phyloP scores from a whole-genome alignment of 805 yeast genomes.

The Yarrowia divulgata region DNA sequence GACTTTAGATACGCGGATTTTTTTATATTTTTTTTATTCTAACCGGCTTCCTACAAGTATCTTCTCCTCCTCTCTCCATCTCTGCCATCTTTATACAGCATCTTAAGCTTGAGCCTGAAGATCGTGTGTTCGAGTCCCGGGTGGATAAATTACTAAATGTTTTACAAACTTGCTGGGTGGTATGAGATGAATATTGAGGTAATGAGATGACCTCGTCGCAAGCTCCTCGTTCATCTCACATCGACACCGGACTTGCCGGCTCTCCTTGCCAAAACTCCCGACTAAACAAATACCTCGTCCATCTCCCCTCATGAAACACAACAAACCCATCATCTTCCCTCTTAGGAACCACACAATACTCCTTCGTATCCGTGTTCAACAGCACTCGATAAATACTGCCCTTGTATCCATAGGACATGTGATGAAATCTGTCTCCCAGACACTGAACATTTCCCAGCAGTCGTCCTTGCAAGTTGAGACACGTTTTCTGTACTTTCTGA shows the following conservation, averaged over 20 bases:
- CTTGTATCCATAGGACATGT: conserved; percentile 27
- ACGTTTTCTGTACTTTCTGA: conserved; percentile 1
- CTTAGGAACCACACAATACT: conserved; percentile 13
- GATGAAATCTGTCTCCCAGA: conserved; percentile 22
- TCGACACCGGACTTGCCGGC: not conserved
- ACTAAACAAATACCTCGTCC: conserved; percentile 7
- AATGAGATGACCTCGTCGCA: not conserved
- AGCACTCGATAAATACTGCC: conserved; percentile 10
- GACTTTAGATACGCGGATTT: too few relatives aligned
- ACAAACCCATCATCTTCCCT: conserved; percentile 4
- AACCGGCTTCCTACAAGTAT: too few relatives aligned
- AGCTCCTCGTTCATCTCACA: not conserved
- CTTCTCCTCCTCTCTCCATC: too few relatives aligned
- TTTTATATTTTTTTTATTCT: too few relatives aligned
- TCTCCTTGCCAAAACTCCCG: not conserved
- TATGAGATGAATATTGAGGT: too few relatives aligned
- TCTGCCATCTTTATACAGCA: too few relatives aligned
- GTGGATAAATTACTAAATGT: too few relatives aligned
- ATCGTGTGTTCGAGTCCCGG: too few relatives aligned
- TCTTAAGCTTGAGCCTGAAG: too few relatives aligned
- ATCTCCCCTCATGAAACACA: not conserved
- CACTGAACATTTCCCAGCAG: conserved; percentile 23
- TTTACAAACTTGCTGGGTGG: too few relatives aligned
- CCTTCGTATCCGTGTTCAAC: not conserved
- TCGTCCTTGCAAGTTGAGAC: conserved; percentile 14